These are phyloP conservation scores for Neocatenulostroma microsporum DNA, from an alignment of 2,329 filamentous ascomycete genomes.

Conservation along the genomic window DNA sequence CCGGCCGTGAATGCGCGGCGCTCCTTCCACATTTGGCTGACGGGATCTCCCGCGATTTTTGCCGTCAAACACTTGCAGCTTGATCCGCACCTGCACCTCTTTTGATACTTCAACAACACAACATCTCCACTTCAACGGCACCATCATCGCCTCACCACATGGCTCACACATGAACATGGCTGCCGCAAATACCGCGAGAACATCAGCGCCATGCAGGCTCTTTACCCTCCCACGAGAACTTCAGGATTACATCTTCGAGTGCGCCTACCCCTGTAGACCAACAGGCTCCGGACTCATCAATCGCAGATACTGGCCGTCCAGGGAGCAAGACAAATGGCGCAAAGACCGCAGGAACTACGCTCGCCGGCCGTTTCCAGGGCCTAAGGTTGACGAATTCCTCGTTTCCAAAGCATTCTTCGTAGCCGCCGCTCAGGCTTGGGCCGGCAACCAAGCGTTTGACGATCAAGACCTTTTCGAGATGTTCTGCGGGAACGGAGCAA, in stretches of 20 bases:
- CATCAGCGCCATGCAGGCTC: too few relatives aligned
- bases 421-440: neutral
- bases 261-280: neutral
- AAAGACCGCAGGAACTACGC: neutral
- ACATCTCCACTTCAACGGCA: too few relatives aligned
- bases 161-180: too few relatives aligned
- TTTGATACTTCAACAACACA: too few relatives aligned
- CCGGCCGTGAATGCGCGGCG: too few relatives aligned
- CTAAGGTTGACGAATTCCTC: neutral
- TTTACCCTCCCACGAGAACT: constrained; percentile 9
- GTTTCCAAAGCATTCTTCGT: constrained; percentile 1
- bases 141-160: too few relatives aligned
- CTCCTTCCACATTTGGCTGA: too few relatives aligned
- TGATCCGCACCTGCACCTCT: too few relatives aligned
- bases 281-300: neutral
- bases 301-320: neutral
- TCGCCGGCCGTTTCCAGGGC: neutral
- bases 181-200: too few relatives aligned
- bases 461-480: neutral
- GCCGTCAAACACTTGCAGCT: too few relatives aligned
- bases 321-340: neutral
- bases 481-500: neutral
- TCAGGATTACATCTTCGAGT: constrained; percentile 7
- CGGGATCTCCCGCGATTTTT: too few relatives aligned
- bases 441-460: neutral